A percentile compares a stretch with the other conserved stretches of the same genome.
phyloP scores from a whole-genome alignment of 768 basidiomycete genomes.

The Galerina marginata region DNA sequence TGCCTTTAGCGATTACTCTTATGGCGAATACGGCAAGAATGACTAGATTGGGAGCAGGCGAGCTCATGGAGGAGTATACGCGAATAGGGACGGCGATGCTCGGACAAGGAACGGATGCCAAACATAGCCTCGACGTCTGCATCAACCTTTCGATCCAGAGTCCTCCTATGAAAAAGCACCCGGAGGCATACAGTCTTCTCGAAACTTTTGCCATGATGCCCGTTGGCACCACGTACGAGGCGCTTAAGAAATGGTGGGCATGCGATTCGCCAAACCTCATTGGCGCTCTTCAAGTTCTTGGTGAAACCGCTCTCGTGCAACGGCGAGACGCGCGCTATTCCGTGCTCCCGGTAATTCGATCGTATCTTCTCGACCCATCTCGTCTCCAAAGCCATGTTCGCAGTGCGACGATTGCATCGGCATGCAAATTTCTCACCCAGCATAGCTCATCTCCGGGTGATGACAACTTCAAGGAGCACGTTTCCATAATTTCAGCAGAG shows the following conservation, averaged over 20 bases:
- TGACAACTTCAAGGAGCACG: not conserved
- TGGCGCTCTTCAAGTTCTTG: slow-evolving; percentile 9
- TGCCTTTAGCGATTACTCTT: slow-evolving; percentile 40
- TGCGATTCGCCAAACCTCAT: not conserved
- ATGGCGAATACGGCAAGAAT: slow-evolving; percentile 29
- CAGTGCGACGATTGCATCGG: not conserved
- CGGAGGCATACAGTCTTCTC: slow-evolving; percentile 23
- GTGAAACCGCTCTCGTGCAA: slow-evolving; percentile 7
- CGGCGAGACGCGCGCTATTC: not conserved
- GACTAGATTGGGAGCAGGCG: slow-evolving; percentile 1
- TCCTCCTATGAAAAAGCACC: slow-evolving; percentile 12
- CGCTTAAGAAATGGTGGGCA: slow-evolving; percentile 11
- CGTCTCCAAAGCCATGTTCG: not conserved
- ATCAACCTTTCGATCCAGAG: slow-evolving; percentile 28
- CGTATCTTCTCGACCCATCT: not conserved
- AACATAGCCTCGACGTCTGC: slow-evolving; percentile 22
- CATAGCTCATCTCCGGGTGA: not conserved
- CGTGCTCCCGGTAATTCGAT: slow-evolving; percentile 1
- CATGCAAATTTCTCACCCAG: not conserved
- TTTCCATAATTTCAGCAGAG: not conserved
- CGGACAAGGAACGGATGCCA: slow-evolving; percentile 5
- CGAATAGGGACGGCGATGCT: not conserved
- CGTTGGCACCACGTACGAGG: slow-evolving; percentile 17
- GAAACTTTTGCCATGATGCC: slow-evolving; percentile 28
- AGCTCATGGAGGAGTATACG: slow-evolving; percentile 16